phyloP scores from a whole-genome alignment of 2,329 filamentous ascomycete species.

The Xylariaceae sp. region DNA sequence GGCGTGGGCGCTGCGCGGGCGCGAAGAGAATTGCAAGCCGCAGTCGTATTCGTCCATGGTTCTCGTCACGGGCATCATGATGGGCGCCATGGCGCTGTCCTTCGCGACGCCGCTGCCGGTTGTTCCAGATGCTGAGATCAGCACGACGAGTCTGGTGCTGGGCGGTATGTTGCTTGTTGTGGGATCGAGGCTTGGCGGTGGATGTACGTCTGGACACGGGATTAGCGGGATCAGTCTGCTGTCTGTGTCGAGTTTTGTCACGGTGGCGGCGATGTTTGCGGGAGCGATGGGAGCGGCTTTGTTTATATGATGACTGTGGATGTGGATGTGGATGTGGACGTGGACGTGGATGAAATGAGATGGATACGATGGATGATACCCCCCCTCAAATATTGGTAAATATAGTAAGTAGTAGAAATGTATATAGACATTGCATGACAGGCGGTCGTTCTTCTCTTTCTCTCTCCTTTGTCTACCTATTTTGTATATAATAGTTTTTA shows the following conservation, averaged over 20 bases:
- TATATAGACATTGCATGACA: not conserved
- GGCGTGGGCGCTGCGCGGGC: conserved; percentile 36
- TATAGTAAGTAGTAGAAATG: not conserved
- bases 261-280: conserved; percentile 53
- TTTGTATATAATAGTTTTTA: too few species aligned
- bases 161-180: conserved; percentile 56
- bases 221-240: conserved; percentile 62
- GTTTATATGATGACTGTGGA: conserved; percentile 9
- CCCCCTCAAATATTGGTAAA: not conserved
- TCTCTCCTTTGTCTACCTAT: not conserved
- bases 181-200: conserved; percentile 57
- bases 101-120: conserved; percentile 29
- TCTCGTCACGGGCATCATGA: conserved; percentile 49
- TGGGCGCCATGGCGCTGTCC: conserved; percentile 41
- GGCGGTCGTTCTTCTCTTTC: not conserved
- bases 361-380: not conserved
- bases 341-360: not conserved
- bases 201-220: conserved; percentile 65
- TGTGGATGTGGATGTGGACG: not conserved
- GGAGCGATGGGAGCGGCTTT: conserved; percentile 38
- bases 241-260: conserved; percentile 57
- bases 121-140: conserved; percentile 23
- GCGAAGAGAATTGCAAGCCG: conserved; percentile 29
- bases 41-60: conserved; percentile 40
- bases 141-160: conserved; percentile 38